Evolutionary conservation across 2,329 filamentous ascomycete genomes (phyloP).

Genomic region (Fusarium sp.): DNA sequence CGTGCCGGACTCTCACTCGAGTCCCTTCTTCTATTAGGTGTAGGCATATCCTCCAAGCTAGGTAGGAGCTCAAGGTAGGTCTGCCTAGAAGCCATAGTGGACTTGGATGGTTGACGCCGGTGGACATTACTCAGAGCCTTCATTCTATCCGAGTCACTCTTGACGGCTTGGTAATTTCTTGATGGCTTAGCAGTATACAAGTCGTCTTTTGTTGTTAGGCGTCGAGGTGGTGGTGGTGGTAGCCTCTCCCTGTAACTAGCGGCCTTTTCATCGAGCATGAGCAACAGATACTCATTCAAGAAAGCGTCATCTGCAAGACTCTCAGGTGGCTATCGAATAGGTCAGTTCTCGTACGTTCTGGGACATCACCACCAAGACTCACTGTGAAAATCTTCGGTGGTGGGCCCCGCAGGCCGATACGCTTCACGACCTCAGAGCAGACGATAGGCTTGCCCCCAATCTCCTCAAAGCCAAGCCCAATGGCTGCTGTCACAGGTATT

Average conservation of each 20-base stretch:
- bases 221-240: neutral
- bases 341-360: neutral
- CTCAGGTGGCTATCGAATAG: conserved; percentile 9
- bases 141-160: conserved; percentile 10
- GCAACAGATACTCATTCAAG: conserved; percentile 35
- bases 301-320: conserved; percentile 11
- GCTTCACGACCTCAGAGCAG: conserved; percentile 53
- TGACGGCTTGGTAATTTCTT: conserved; percentile 2
- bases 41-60: neutral
- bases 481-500: conserved; percentile 61
- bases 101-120: neutral
- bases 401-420: conserved; percentile 56
- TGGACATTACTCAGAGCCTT: neutral
- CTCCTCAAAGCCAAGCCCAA: conserved; percentile 65
- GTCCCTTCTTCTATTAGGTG: neutral
- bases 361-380: conserved; percentile 20
- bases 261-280: conserved; percentile 46
- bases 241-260: conserved; percentile 22
- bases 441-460: conserved; percentile 58
- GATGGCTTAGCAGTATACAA: neutral
- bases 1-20: neutral
- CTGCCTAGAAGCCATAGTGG: neutral
- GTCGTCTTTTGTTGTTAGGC: neutral
- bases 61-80: neutral
- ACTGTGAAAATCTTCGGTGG: conserved; percentile 43